phyloP scores from a whole-genome alignment of 2,329 filamentous ascomycete species.

The Orbilia javanica region DNA sequence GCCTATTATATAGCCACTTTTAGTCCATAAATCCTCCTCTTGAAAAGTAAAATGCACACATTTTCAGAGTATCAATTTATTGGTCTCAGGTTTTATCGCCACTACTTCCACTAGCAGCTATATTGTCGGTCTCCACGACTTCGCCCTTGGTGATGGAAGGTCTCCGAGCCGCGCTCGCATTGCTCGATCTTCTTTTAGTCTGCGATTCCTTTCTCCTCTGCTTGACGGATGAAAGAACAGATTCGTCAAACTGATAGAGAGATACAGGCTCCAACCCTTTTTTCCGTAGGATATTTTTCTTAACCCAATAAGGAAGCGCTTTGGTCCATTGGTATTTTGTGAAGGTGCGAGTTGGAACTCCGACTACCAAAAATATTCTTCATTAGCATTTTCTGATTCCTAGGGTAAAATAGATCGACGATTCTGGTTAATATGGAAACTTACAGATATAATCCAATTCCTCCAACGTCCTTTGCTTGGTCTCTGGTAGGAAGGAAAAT shows the following conservation, averaged over 20 bases:
- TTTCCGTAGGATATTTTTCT: constrained; percentile 71
- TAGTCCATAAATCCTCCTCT: background rate
- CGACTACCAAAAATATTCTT: constrained; percentile 68
- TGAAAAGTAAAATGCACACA: background rate
- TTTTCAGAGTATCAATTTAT: background rate
- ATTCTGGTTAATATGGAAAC: background rate
- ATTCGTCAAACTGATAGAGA: constrained; percentile 69
- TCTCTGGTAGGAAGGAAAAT: constrained; percentile 72
- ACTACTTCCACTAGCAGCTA: background rate
- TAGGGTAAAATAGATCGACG: background rate
- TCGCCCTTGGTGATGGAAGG: constrained; percentile 4
- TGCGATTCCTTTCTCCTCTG: constrained; percentile 39
- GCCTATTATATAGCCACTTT: no score
- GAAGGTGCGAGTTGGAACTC: constrained; percentile 72
- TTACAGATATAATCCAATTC: constrained; percentile 70
- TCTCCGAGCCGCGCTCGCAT: background rate
- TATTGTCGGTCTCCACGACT: background rate
- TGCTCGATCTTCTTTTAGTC: constrained; percentile 38
- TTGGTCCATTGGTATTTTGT: constrained; percentile 72
- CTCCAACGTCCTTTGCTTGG: constrained; percentile 71
- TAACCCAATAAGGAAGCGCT: constrained; percentile 73
- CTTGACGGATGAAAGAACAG: constrained; percentile 49
- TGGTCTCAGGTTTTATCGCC: background rate
- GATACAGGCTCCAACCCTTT: constrained; percentile 68
- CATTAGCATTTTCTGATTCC: background rate